phyloP scores from a whole-genome alignment of 192 early-diverging fungal species.

The Coemansia sp. region DNA sequence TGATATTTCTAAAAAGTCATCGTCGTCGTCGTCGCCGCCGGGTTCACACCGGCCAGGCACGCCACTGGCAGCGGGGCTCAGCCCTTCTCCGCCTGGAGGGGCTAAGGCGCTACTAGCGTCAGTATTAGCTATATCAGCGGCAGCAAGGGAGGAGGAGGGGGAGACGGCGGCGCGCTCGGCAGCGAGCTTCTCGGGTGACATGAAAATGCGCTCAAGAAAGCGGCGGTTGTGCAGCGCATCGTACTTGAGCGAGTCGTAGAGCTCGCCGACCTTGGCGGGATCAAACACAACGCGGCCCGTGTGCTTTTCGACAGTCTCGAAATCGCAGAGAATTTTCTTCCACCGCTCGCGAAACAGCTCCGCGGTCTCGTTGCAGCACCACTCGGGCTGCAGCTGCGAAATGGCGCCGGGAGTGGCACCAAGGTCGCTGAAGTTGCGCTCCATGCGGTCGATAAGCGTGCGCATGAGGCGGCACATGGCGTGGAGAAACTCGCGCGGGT shows the following conservation, averaged over 20 bases:
- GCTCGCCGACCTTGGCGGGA: slow-evolving; percentile 83
- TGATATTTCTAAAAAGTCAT: slow-evolving; percentile 11
- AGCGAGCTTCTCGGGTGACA: slow-evolving; percentile 25
- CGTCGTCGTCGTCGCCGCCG: not conserved
- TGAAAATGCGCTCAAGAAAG: slow-evolving; percentile 74
- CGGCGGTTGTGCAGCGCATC: slow-evolving; percentile 93
- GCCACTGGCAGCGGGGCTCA: too few relatives aligned
- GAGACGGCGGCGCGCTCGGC: slow-evolving; percentile 4
- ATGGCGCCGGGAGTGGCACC: slow-evolving; percentile 52
- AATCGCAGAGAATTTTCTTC: slow-evolving; percentile 94
- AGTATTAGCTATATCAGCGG: too few relatives aligned
- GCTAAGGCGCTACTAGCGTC: too few relatives aligned
- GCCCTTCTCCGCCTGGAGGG: too few relatives aligned
- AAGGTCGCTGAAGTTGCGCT: slow-evolving; percentile 63
- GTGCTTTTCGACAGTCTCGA: slow-evolving; percentile 47
- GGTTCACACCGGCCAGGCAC: slow-evolving; percentile 5
- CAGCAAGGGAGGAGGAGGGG: too few relatives aligned
- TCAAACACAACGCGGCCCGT: slow-evolving; percentile 53
- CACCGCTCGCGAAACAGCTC: slow-evolving; percentile 87
- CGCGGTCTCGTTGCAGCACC: slow-evolving; percentile 89
- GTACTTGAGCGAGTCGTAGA: slow-evolving; percentile 95
- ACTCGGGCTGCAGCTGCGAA: slow-evolving; percentile 56
- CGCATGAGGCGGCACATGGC: slow-evolving; percentile 69
- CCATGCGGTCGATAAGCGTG: slow-evolving; percentile 68
- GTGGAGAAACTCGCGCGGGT: slow-evolving; percentile 53